phyloP scores from a whole-genome alignment of 179 eudicot species.

The Kewa caespitosa region DNA sequence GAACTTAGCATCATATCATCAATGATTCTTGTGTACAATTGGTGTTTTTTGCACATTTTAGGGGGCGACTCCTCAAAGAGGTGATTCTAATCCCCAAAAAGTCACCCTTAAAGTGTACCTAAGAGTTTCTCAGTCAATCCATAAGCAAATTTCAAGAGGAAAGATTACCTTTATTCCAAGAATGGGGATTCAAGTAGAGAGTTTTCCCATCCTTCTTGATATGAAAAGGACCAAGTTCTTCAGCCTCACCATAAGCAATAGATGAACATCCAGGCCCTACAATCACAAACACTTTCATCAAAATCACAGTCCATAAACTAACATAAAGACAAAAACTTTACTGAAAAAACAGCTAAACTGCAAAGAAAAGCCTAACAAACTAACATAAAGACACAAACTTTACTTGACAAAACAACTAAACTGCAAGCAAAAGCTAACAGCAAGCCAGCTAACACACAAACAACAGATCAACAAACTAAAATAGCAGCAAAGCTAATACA shows the following conservation, averaged over 20 bases:
- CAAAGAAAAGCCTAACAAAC: too few species aligned
- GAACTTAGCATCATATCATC: too few species aligned
- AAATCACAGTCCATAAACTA: background rate
- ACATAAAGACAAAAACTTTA: background rate
- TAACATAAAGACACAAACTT: too few species aligned
- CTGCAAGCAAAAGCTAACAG: background rate
- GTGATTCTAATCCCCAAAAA: too few species aligned
- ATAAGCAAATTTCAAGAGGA: background rate
- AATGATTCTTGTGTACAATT: too few species aligned
- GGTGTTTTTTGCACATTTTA: too few species aligned
- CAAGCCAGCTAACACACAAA: background rate
- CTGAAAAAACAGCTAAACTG: background rate
- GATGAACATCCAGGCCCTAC: conserved; percentile 99
- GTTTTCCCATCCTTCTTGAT: conserved; percentile 78
- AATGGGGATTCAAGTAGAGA: conserved; percentile 67
- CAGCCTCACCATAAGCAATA: conserved; percentile 85
- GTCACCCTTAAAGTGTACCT: too few species aligned
- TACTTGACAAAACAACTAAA: background rate
- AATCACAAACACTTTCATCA: conserved; percentile 20
- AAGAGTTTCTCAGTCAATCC: too few species aligned
- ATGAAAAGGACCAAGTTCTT: conserved; percentile 96
- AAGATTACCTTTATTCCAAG: conserved; percentile 88
- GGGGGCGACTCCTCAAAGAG: too few species aligned
- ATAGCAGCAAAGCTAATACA: background rate
- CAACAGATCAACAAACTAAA: background rate